Evolutionary conservation across 306 rosid genomes (phyloP).

Genomic region (Medicago lupulina): DNA sequence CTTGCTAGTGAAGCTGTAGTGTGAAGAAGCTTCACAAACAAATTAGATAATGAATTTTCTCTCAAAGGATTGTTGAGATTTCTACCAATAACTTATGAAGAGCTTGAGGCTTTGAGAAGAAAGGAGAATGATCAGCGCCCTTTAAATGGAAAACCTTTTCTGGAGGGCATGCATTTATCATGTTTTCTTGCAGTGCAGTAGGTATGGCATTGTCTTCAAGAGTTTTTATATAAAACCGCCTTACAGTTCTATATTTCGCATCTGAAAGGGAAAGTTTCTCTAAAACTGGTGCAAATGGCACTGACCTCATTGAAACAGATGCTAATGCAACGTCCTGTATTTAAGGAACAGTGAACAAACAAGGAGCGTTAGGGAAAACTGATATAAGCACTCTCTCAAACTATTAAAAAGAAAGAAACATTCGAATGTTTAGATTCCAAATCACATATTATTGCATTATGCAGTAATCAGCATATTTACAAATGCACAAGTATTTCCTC

Average conservation of each 20-base stretch:
- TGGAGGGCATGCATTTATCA: conserved; percentile 78
- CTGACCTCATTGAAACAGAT: conserved; percentile 91
- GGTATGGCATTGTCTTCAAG: conserved; percentile 92
- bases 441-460: not conserved
- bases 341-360: conserved; percentile 40
- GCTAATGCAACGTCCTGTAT: conserved; percentile 90
- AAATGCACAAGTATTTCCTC: not conserved
- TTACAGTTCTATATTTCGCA: conserved; percentile 73
- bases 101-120: conserved; percentile 98
- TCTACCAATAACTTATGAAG: conserved; percentile 86
- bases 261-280: conserved; percentile 85
- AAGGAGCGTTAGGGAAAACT: not conserved
- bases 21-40: conserved; percentile 39
- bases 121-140: conserved; percentile 94
- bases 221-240: conserved; percentile 87
- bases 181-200: conserved; percentile 68
- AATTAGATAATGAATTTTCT: conserved; percentile 36
- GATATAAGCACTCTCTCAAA: not conserved
- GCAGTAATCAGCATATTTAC: not conserved
- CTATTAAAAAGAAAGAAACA: not conserved
- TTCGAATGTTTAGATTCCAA: not conserved
- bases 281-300: conserved; percentile 83
- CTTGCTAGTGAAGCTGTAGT: conserved; percentile 39
- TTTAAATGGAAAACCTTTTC: conserved; percentile 76
- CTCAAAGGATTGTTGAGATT: conserved; percentile 68